Evolutionary conservation across 371 early-diverging fungal genomes (phyloP).

Genomic region (Mucor sp.): DNA sequence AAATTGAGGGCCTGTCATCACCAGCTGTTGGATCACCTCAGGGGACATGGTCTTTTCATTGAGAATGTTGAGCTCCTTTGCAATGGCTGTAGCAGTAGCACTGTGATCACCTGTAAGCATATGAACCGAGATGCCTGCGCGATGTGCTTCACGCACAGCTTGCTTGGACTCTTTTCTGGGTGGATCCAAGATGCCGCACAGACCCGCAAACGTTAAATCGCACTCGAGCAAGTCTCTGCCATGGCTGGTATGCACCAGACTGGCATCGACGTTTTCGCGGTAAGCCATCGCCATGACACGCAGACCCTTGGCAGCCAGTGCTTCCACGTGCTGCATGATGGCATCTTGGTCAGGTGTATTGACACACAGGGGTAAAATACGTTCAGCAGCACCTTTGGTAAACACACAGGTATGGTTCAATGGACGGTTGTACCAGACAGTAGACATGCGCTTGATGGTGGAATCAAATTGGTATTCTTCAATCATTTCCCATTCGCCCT

Average conservation of each 20-base stretch:
- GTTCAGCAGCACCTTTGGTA: slow-evolving; percentile 77
- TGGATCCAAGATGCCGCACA: slow-evolving; percentile 92
- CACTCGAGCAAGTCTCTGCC: slow-evolving; percentile 50
- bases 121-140: slow-evolving; percentile 90
- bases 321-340: slow-evolving; percentile 22
- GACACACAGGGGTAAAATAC: slow-evolving; percentile 60
- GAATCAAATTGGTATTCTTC: slow-evolving; percentile 77
- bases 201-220: slow-evolving; percentile 78
- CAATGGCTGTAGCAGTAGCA: slow-evolving; percentile 89
- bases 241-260: neutral
- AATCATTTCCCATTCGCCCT: slow-evolving; percentile 59
- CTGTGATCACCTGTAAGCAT: slow-evolving; percentile 96
- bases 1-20: slow-evolving; percentile 81
- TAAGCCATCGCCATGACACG: slow-evolving; percentile 69
- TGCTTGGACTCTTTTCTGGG: slow-evolving; percentile 73
- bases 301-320: slow-evolving; percentile 34
- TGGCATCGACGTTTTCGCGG: slow-evolving; percentile 30
- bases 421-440: slow-evolving; percentile 26
- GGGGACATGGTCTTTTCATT: slow-evolving; percentile 39
- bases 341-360: slow-evolving; percentile 19
- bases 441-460: slow-evolving; percentile 82
- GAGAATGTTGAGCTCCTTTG: slow-evolving; percentile 87
- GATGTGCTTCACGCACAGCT: slow-evolving; percentile 82
- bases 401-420: slow-evolving; percentile 21
- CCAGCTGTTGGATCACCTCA: slow-evolving; percentile 53